A percentile compares a stretch with the other conserved stretches of the same genome.
These are phyloP conservation scores for Acer yangbiense DNA, from an alignment of 345 rosid species.

Conservation along the genomic window DNA sequence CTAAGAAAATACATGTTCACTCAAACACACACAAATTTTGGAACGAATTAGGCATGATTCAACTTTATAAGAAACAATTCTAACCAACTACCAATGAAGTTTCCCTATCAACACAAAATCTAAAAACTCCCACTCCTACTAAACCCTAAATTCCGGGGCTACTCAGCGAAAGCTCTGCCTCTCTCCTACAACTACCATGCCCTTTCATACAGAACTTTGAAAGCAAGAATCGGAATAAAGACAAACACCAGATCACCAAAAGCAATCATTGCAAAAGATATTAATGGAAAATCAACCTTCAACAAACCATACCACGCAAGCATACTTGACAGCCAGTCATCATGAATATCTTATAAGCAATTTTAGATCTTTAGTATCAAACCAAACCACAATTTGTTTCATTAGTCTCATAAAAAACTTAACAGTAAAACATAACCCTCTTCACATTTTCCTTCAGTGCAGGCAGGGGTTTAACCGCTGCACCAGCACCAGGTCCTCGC, in stretches of 20 bases:
- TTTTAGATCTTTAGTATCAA: not conserved
- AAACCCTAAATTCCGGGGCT: too few relatives aligned
- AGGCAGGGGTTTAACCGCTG: constrained; percentile 89
- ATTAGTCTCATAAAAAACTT: not conserved
- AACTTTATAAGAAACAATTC: too few relatives aligned
- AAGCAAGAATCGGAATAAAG: too few relatives aligned
- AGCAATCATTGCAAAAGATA: not conserved
- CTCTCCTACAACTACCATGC: too few relatives aligned
- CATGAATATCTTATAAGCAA: not conserved
- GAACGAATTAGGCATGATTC: too few relatives aligned
- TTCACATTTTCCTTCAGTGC: constrained; percentile 93
- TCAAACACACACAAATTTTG: too few relatives aligned
- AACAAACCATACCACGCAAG: not conserved
- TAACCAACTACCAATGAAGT: too few relatives aligned
- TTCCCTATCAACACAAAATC: too few relatives aligned
- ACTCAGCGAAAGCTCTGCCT: too few relatives aligned
- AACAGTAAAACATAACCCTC: constrained; percentile 96
- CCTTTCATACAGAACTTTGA: too few relatives aligned
- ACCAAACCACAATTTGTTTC: not conserved
- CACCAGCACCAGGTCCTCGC: constrained; percentile 55
- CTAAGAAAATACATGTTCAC: too few relatives aligned
- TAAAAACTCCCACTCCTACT: too few relatives aligned
- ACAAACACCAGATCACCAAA: not conserved
- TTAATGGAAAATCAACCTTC: not conserved
- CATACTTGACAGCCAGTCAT: not conserved